phyloP scores from a whole-genome alignment of 768 basidiomycete species.

The Naganishia antarctica region DNA sequence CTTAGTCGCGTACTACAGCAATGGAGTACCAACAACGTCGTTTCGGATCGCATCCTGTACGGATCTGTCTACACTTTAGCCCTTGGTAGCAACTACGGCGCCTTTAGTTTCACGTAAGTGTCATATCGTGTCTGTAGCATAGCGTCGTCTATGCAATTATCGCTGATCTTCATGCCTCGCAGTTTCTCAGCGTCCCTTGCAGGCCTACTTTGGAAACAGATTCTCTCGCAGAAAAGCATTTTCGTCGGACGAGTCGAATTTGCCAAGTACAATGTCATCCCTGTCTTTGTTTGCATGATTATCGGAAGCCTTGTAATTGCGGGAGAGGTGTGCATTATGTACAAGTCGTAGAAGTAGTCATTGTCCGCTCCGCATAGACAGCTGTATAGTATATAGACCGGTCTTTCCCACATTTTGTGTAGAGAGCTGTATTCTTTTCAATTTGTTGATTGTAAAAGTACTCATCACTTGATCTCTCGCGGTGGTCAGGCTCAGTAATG shows the following conservation, averaged over 20 bases:
- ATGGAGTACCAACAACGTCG: conserved; percentile 24
- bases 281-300: conserved; percentile 62
- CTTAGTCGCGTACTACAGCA: conserved; percentile 59
- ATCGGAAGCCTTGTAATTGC: conserved; percentile 67
- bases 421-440: no score
- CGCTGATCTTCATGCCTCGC: background rate
- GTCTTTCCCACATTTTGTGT: no score
- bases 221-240: conserved; percentile 69
- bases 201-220: conserved; percentile 74
- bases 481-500: no score
- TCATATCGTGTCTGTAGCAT: no score
- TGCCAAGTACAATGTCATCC: conserved; percentile 66
- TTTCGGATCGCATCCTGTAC: conserved; percentile 42
- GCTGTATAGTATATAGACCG: no score
- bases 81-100: conserved; percentile 82
- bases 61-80: conserved; percentile 65
- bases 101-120: conserved; percentile 69
- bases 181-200: conserved; percentile 78
- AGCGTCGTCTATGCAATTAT: background rate
- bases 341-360: conserved; percentile 29
- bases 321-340: conserved; percentile 60
- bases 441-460: no score
- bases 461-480: no score
- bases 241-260: conserved; percentile 61
- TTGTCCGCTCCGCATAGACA: no score